phyloP scores from a whole-genome alignment of 805 yeast genomes.

The Yamadazyma nakazawae region DNA sequence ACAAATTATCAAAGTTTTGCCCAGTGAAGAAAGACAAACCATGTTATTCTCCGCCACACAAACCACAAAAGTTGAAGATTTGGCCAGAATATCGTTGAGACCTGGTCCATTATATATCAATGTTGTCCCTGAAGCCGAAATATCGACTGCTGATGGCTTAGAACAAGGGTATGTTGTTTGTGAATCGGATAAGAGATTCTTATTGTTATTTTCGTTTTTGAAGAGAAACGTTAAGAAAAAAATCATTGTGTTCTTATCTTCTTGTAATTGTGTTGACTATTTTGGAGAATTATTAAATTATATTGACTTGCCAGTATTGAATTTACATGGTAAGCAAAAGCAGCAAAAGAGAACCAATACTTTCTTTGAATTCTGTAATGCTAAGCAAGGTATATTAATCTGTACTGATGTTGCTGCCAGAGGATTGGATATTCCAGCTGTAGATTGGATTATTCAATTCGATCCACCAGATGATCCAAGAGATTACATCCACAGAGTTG shows the following conservation, averaged over 20 bases:
- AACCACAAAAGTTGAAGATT: constrained; percentile 96
- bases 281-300: constrained; percentile 93
- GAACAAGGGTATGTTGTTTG: constrained; percentile 99
- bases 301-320: constrained; percentile 94
- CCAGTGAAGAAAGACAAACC: constrained; percentile 88
- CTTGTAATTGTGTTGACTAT: constrained; percentile 96
- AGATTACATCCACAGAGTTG: constrained; percentile 98
- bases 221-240: constrained; percentile 91
- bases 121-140: constrained; percentile 78
- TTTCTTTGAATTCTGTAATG: constrained; percentile 96
- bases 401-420: constrained; percentile 99
- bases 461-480: constrained; percentile 99
- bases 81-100: constrained; percentile 92
- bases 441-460: constrained; percentile 98
- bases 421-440: constrained; percentile 97
- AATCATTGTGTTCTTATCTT: constrained; percentile 89
- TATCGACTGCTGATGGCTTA: constrained; percentile 92
- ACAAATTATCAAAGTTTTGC: constrained; percentile 90
- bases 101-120: constrained; percentile 93
- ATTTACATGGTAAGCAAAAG: constrained; percentile 96
- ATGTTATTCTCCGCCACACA: constrained; percentile 99
- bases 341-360: constrained; percentile 98
- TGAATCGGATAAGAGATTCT: constrained; percentile 91
- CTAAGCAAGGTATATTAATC: constrained; percentile 85
- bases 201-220: constrained; percentile 85